Evolutionary conservation across 805 yeast species (phyloP), one percentile per base, ranked within the genome.

Genomic region (Candida pseudofarinosa): DNA sequence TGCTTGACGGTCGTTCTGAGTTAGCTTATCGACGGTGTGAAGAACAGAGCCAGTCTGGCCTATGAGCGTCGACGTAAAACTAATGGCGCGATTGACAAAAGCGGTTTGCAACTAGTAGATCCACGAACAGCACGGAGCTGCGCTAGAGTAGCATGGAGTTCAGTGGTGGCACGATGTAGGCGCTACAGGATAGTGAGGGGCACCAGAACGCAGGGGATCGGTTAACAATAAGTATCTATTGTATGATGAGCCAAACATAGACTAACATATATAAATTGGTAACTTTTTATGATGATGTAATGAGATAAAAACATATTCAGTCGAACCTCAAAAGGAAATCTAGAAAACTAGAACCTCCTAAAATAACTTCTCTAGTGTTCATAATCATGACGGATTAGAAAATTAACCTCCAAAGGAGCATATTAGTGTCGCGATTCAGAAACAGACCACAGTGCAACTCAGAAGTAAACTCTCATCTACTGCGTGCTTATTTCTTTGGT

Each of bases 401-500:
- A 7, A 23, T 23, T 23, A 23, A 10, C 28, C 28, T 23, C 28
- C 10, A n/a, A n/a, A 10, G 28, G 28, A 23, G 28, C 28, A 23
- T 23, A 23, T 23, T 23, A 23, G 28, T 23, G 28, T 7, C 28
- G 28, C 10, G 28, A 23, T 7, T 23, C 28, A 6, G 28, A 23
- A 23, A 23, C 28, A n/a, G n/a, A n/a, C 28, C 28, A 23, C 28
- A 23, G 28, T 23, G 28, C 28, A 23, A 23, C 28, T 23, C 28
- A 23, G 28, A 23, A 23, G 28, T 10, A 23, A 23, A 23, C 28
- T 23, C 10, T 23, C 28, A 23, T 7, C 28, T 23, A 23, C 12
- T 16, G 20, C n/a, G 31, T 38, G 17, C 16, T 45, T 37, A 41
- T 39, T 45, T 44, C 39, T 41, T 45, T 72, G 97, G 97, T 64